A percentile compares a stretch with the other conserved stretches of the same genome.
These are phyloP conservation scores for Annulohypoxylon bovei DNA, from an alignment of 495 filamentous ascomycete species.

Conservation along the genomic window DNA sequence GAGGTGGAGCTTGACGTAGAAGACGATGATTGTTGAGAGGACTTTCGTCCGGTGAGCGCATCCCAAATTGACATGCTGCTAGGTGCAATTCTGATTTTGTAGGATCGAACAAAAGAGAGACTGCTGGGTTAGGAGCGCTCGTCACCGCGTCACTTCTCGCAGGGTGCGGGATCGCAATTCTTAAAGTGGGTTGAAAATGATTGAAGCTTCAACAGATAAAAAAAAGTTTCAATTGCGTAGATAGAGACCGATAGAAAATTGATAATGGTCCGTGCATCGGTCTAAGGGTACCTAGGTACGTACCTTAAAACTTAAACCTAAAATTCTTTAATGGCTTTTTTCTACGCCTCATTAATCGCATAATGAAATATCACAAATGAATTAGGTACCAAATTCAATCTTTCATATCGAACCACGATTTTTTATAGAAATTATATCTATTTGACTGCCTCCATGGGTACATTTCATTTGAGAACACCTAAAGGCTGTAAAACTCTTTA, in stretches of 20 bases:
- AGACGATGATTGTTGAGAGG: slow-evolving; percentile 51
- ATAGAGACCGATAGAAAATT: slow-evolving; percentile 9
- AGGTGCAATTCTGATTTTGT: background rate
- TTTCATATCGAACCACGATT: background rate
- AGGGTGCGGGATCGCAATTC: slow-evolving; percentile 28
- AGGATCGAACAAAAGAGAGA: slow-evolving; percentile 3
- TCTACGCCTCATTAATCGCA: slow-evolving; percentile 18
- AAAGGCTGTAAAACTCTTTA: background rate
- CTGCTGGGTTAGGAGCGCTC: slow-evolving; percentile 1
- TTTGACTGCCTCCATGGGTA: background rate
- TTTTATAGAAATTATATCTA: slow-evolving; percentile 1
- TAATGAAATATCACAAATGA: slow-evolving; percentile 3
- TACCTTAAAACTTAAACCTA: background rate
- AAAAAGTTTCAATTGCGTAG: slow-evolving; percentile 28
- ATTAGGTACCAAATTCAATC: slow-evolving; percentile 7
- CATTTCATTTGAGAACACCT: background rate
- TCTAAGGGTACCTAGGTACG: slow-evolving; percentile 2
- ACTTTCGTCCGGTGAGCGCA: slow-evolving; percentile 83
- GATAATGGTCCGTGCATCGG: slow-evolving; percentile 20
- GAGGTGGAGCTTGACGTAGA: slow-evolving; percentile 41
- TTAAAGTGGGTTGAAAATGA: slow-evolving; percentile 13
- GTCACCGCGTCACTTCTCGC: slow-evolving; percentile 15
- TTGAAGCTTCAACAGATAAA: slow-evolving; percentile 26
- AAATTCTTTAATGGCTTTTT: slow-evolving; percentile 1
- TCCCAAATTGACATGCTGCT: slow-evolving; percentile 85